These are phyloP conservation scores for Teratosphaeria gauchensis DNA, from an alignment of 2,329 filamentous ascomycete genomes.

Conservation along the genomic window DNA sequence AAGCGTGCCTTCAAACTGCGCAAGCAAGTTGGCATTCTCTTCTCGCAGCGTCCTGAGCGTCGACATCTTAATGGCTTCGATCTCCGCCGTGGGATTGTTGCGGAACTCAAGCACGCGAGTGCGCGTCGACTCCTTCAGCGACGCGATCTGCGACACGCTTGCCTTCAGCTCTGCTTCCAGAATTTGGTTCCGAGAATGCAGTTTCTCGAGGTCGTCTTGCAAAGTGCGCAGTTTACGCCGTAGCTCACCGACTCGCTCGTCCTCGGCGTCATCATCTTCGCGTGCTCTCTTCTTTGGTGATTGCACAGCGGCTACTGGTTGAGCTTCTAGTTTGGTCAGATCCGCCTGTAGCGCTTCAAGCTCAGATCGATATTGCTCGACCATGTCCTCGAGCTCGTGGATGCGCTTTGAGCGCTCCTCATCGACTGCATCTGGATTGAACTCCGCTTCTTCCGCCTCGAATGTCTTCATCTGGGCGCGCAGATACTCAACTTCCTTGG, in stretches of 20 bases:
- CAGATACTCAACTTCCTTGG: constrained; percentile 90
- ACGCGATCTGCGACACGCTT: constrained; percentile 60
- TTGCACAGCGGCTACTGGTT: constrained; percentile 52
- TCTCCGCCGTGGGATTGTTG: constrained; percentile 82
- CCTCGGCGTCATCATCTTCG: constrained; percentile 44
- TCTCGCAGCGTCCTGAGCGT: constrained; percentile 68
- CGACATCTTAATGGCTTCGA: constrained; percentile 71
- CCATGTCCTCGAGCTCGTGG: constrained; percentile 70
- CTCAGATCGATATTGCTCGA: constrained; percentile 79
- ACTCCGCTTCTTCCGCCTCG: constrained; percentile 77
- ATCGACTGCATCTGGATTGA: constrained; percentile 72
- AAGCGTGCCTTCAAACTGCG: constrained; percentile 49
- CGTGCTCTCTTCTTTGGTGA: constrained; percentile 25
- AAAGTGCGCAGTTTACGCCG: constrained; percentile 80
- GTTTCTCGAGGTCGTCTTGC: constrained; percentile 63
- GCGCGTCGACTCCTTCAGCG: constrained; percentile 56
- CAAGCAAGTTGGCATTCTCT: constrained; percentile 76
- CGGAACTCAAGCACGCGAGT: constrained; percentile 78
- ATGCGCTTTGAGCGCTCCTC: constrained; percentile 64
- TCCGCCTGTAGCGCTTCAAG: constrained; percentile 65
- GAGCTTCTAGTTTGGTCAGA: constrained; percentile 54
- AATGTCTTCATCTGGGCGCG: constrained; percentile 82
- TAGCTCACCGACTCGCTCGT: constrained; percentile 70
- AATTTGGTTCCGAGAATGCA: constrained; percentile 61
- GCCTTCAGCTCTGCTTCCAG: constrained; percentile 68